Percentiles rank a stretch among this genome's conserved stretches.
Conservation (phyloP, 2,329 filamentous ascomycete genomes). For the Pyricularia sp. region DNA sequence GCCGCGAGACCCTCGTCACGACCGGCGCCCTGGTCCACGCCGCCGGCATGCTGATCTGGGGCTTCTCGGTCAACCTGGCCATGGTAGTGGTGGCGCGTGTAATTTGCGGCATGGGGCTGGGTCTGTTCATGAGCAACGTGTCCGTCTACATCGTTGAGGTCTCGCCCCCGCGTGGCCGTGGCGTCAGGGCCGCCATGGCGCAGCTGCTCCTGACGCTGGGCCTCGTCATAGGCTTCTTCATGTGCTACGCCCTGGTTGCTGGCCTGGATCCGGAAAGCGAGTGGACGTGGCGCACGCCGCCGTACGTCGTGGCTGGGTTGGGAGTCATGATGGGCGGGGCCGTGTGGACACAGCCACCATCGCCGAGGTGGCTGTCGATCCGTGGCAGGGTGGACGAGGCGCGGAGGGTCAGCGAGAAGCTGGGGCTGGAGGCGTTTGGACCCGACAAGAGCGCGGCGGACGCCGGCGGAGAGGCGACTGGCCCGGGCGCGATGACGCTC, state of each 20-base stretch:
- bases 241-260: slow-evolving; percentile 44
- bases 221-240: slow-evolving; percentile 47
- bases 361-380: slow-evolving; percentile 46
- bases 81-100: slow-evolving; percentile 47
- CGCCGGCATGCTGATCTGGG: slow-evolving; percentile 36
- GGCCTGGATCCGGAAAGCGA: slow-evolving; percentile 24
- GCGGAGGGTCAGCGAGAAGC: slow-evolving; percentile 23
- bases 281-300: slow-evolving; percentile 47
- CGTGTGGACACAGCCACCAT: slow-evolving; percentile 32
- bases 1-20: slow-evolving; percentile 40
- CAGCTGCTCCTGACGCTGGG: slow-evolving; percentile 44
- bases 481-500: slow-evolving; percentile 7
- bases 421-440: slow-evolving; percentile 32
- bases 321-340: slow-evolving; percentile 20
- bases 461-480: not conserved
- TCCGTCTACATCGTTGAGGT: slow-evolving; percentile 50
- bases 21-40: slow-evolving; percentile 43
- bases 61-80: slow-evolving; percentile 24
- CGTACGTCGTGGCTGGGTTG: slow-evolving; percentile 28
- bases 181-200: slow-evolving; percentile 39
- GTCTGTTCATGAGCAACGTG: slow-evolving; percentile 43
- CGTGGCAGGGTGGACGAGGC: slow-evolving; percentile 34
- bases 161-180: slow-evolving; percentile 39
- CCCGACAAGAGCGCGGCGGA: slow-evolving; percentile 25
- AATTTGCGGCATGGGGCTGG: slow-evolving; percentile 47